A percentile compares a stretch with the other conserved stretches of the same genome.
Evolutionary conservation across 1,139 yeast species (phyloP).

Genomic region (Suhomyces atakaporum): DNA sequence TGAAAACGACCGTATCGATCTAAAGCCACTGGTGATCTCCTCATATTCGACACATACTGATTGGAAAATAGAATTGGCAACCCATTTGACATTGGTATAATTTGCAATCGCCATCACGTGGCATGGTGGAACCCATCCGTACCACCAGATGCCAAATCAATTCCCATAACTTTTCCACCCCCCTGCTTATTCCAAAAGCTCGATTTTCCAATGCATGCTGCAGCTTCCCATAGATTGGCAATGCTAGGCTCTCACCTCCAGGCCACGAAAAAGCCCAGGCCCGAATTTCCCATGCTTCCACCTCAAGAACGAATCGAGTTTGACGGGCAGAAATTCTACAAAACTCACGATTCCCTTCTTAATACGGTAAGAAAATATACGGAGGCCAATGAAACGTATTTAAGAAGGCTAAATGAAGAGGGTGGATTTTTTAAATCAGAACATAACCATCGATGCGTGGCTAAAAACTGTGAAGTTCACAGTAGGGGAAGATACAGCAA

Average conservation of each 20-base stretch:
- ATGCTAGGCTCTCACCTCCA: slow-evolving; percentile 24
- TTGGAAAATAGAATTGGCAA: too few relatives aligned
- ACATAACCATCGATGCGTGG: background rate
- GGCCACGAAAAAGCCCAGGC: slow-evolving; percentile 8
- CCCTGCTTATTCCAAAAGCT: too few relatives aligned
- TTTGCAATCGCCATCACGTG: slow-evolving; percentile 17
- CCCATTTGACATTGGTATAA: too few relatives aligned
- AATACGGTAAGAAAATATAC: background rate
- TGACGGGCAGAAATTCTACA: slow-evolving; percentile 9
- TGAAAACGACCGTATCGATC: too few relatives aligned
- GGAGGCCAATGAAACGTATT: background rate
- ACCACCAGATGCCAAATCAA: background rate
- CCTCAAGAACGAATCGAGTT: slow-evolving; percentile 18
- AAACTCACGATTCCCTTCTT: background rate
- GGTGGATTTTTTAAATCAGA: background rate
- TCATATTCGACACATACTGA: too few relatives aligned
- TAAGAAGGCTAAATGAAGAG: background rate
- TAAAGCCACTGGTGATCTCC: too few relatives aligned
- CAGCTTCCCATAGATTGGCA: slow-evolving; percentile 17
- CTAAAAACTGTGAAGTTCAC: background rate
- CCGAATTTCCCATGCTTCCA: slow-evolving; percentile 24
- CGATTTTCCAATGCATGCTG: slow-evolving; percentile 5
- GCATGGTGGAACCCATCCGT: slow-evolving; percentile 13
- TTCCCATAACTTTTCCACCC: background rate
- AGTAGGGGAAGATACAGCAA: background rate